A percentile compares a stretch with the other conserved stretches of the same genome.
These are phyloP conservation scores for Emergomyces pasteurianus DNA, from an alignment of 2,329 filamentous ascomycete species.

Conservation along the genomic window DNA sequence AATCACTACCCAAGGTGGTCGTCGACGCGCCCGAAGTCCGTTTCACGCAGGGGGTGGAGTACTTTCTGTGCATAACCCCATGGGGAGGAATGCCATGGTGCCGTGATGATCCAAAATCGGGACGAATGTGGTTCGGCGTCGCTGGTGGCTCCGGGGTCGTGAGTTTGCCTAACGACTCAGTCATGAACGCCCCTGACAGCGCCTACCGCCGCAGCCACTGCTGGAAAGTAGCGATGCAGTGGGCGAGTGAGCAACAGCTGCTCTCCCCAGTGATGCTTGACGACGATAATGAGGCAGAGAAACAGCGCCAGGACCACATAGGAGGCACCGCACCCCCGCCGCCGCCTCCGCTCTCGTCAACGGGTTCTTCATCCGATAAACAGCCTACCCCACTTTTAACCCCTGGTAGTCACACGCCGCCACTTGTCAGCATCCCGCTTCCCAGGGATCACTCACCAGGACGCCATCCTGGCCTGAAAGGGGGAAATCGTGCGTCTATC, in stretches of 20 bases:
- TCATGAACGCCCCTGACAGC: constrained; percentile 55
- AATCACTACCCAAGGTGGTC: constrained; percentile 37
- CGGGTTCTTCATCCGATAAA: constrained; percentile 15
- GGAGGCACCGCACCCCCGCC: neutral
- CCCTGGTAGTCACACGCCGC: constrained; percentile 18
- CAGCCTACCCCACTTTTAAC: constrained; percentile 23
- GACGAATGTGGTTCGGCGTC: constrained; percentile 38
- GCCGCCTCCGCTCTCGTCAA: constrained; percentile 10
- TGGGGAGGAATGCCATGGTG: constrained; percentile 39
- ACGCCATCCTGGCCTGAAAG: constrained; percentile 14
- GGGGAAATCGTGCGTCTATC: constrained; percentile 32
- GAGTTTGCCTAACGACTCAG: constrained; percentile 49
- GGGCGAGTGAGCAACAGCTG: constrained; percentile 37
- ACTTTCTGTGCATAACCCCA: constrained; percentile 39
- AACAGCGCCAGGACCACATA: neutral
- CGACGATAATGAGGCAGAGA: neutral
- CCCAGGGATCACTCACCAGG: constrained; percentile 22
- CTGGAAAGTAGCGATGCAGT: constrained; percentile 52
- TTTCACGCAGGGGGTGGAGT: constrained; percentile 36
- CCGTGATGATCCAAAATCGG: constrained; percentile 32
- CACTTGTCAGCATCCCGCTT: constrained; percentile 23
- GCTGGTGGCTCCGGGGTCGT: constrained; percentile 54
- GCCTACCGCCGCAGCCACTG: constrained; percentile 58
- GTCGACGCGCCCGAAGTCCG: constrained; percentile 37
- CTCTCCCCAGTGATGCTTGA: constrained; percentile 21